Conservation (phyloP, 1,139 yeast species). For the Wickerhamomyces sp. region DNA sequence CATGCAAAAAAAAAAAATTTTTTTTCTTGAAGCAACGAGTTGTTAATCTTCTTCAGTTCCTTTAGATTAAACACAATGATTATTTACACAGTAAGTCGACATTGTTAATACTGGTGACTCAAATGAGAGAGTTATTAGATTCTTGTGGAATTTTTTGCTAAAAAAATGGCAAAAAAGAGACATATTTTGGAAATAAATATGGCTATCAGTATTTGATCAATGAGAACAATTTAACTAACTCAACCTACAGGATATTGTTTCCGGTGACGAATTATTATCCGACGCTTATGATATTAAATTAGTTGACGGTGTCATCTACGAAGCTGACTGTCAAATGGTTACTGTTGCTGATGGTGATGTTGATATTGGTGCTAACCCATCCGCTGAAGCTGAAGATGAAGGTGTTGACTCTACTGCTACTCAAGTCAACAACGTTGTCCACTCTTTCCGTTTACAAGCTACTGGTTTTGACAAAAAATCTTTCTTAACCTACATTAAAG, state of each 20-base stretch:
- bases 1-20: background rate
- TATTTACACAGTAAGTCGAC: constrained; percentile 17
- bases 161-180: too few relatives aligned
- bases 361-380: constrained; percentile 99
- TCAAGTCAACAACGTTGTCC: constrained; percentile 95
- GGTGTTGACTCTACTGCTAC: constrained; percentile 81
- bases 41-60: background rate
- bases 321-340: constrained; percentile 94
- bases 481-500: constrained; percentile 91
- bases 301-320: constrained; percentile 90
- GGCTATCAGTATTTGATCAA: background rate
- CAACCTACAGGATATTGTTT: constrained; percentile 56
- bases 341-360: constrained; percentile 84
- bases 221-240: constrained; percentile 3
- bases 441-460: constrained; percentile 97
- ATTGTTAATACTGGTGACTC: background rate
- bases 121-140: background rate
- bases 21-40: background rate
- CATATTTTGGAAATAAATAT: background rate
- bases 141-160: background rate
- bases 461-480: constrained; percentile 97
- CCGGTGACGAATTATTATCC: constrained; percentile 95
- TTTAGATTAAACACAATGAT: constrained; percentile 10
- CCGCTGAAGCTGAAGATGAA: constrained; percentile 89
- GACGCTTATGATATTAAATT: constrained; percentile 89